Base-by-base conservation (phyloP, 495 filamentous ascomycete species). In the Hypoxylon lienhwacheense region DNA sequence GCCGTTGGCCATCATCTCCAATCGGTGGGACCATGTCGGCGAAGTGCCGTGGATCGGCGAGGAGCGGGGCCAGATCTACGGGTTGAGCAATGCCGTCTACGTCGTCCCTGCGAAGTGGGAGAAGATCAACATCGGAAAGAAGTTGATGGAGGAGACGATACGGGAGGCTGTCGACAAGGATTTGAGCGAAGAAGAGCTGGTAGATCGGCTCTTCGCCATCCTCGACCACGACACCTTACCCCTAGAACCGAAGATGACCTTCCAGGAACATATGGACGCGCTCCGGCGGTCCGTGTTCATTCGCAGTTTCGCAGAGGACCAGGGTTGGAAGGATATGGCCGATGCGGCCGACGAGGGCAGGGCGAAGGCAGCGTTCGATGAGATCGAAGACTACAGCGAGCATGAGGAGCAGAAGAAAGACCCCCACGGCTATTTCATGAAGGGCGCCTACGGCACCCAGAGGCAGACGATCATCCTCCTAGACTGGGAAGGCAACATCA, bases 401-500 rank as follows among this genome's bases (percentile, higher is more conserved):
- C 47, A 47, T 7, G 61, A 72, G 24, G 49, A 51, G 8, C 25
- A 20, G 15, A 52, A 44, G 24, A 43, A 35, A 34, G 63, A 59
- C 5, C 59, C 65, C 4, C 56, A 53, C 14, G 63, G 65, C 10
- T 72, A 73, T 16, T 76, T 75, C 33, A 74, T 78, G 63, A 77
- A 75, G 12, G 84, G 85, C 7, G 69, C 81, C 10, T 97, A 98
- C 71, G 93, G 93, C n/a, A 98, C 93, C 1, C 89, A 95, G 67
- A 84, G 89, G 57, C 92, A 98, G 75, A 95, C 90, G 0, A 74
- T 97, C 8, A 73, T 97, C 17, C 76, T 97, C 12, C 85, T 96
- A 19, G 83, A 84, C 54, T 79, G 79, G 65, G 74, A 85, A 14
- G 92, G 91, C 10, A 81, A 84, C 40, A 82, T 95, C 32, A 85